These are phyloP conservation scores for Haplosporangium sp. DNA, from an alignment of 371 early-diverging fungal species.

Conservation along the genomic window DNA sequence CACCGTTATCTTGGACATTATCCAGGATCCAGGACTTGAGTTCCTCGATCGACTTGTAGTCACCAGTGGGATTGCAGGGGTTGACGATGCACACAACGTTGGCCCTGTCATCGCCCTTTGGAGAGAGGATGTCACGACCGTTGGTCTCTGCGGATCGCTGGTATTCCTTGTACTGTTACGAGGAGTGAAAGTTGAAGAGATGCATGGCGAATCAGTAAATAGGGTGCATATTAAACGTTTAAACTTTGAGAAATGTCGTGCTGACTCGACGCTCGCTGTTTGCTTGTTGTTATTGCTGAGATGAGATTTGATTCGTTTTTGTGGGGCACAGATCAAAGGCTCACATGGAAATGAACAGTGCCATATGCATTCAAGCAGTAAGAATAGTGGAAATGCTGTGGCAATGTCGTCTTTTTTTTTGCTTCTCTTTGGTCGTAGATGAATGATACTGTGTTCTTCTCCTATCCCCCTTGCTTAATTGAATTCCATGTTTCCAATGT, in stretches of 20 bases:
- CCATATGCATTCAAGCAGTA: constrained; percentile 10
- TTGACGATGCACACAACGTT: constrained; percentile 83
- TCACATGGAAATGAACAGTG: constrained; percentile 14
- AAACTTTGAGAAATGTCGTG: constrained; percentile 7
- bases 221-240: background rate
- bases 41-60: constrained; percentile 75
- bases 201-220: background rate
- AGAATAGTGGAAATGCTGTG: background rate
- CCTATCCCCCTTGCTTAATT: no score
- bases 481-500: background rate
- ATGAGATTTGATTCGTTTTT: constrained; percentile 9
- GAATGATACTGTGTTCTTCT: no score
- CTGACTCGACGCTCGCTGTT: no score
- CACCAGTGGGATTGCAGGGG: constrained; percentile 91
- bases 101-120: constrained; percentile 62
- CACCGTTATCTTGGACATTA: constrained; percentile 74
- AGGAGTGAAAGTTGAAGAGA: constrained; percentile 2
- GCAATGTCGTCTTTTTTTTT: no score
- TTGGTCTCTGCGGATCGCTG: constrained; percentile 84
- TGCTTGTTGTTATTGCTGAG: background rate
- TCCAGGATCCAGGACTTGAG: constrained; percentile 74
- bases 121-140: constrained; percentile 69
- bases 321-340: constrained; percentile 49
- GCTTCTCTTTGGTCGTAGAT: no score
- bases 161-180: constrained; percentile 84